phyloP scores from a whole-genome alignment of 176 grass and related monocot species.

The Cenchrus purpureus region DNA sequence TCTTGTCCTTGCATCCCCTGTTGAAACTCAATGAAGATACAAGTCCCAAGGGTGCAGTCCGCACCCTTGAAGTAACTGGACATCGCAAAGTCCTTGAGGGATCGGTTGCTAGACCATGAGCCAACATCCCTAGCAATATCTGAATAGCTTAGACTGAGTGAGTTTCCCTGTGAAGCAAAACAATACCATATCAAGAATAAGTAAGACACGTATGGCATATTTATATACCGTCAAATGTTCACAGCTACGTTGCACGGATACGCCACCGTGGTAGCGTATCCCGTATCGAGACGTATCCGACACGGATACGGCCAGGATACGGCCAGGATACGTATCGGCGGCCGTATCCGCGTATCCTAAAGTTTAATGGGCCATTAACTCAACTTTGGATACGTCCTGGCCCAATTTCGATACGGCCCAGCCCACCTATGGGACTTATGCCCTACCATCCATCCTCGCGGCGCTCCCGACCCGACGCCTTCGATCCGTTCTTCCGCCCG shows the following conservation, averaged over 20 bases:
- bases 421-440: no score
- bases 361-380: no score
- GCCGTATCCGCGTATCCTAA: no score
- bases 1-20: constrained; percentile 38
- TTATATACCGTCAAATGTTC: not conserved
- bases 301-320: no score
- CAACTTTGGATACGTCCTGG: no score
- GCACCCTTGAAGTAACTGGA: constrained; percentile 35
- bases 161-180: constrained; percentile 12
- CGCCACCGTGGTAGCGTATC: no score
- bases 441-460: no score
- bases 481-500: no score
- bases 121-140: constrained; percentile 56
- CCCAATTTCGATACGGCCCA: no score
- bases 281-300: no score
- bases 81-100: constrained; percentile 44
- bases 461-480: no score
- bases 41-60: constrained; percentile 38
- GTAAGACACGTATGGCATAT: not conserved
- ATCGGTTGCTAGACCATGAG: constrained; percentile 58
- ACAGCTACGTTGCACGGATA: not conserved
- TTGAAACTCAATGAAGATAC: constrained; percentile 55
- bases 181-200: constrained; percentile 10
- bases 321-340: no score
- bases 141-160: constrained; percentile 7